These are phyloP conservation scores for Platanus orientalis DNA, from an alignment of 164 flowering plant genomes.

Conservation along the genomic window DNA sequence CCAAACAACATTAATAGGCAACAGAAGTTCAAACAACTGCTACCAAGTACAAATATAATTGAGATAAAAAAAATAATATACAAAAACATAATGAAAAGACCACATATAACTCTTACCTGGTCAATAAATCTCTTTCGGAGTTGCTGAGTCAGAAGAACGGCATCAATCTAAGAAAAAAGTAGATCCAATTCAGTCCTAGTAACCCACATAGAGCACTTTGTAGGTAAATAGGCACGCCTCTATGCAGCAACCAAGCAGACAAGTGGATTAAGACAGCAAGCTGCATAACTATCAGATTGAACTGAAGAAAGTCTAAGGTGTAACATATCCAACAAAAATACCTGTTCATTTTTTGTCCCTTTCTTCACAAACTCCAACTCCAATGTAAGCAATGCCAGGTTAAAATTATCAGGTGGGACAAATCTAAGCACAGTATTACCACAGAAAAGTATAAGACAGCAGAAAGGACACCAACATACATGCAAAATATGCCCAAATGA, in stretches of 20 bases:
- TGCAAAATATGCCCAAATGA: not conserved
- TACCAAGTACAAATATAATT: not conserved
- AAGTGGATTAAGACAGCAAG: no score
- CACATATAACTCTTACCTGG: conserved; percentile 37
- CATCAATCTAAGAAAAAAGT: conserved; percentile 50
- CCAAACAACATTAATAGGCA: not conserved
- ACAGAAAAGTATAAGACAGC: not conserved
- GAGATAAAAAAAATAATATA: not conserved
- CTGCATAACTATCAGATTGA: not conserved
- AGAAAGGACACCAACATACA: not conserved
- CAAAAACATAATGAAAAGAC: not conserved
- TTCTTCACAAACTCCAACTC: conserved; percentile 69
- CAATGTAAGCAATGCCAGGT: conserved; percentile 56
- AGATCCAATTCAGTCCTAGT: not conserved
- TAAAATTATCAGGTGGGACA: conserved; percentile 50
- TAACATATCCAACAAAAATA: conserved; percentile 6
- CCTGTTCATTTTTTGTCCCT: conserved; percentile 54
- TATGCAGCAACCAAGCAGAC: not conserved
- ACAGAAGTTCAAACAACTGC: not conserved
- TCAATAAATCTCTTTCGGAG: conserved; percentile 44
- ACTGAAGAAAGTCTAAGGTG: not conserved
- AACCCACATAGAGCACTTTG: not conserved
- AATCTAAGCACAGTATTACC: conserved; percentile 32
- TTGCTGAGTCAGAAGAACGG: conserved; percentile 51
- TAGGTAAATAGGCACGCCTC: not conserved